Percentiles rank a stretch among this genome's conserved stretches.
Evolutionary conservation across 805 yeast species (phyloP).

Genomic region (Saturnispora silvae): DNA sequence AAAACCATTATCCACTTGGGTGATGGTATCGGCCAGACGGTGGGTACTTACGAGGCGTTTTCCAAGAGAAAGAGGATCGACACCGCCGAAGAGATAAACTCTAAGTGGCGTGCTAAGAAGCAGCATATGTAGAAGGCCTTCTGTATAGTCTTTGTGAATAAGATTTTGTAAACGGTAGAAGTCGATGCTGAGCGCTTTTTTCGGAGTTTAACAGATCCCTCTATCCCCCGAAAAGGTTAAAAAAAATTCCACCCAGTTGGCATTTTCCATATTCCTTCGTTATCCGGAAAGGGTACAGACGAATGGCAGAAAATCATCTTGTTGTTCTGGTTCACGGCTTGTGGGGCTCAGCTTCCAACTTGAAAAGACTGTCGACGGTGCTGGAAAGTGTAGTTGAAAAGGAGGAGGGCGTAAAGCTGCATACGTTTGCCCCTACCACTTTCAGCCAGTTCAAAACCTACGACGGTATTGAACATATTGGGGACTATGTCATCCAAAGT

Average conservation of each 20-base stretch:
- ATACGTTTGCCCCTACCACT: constrained; percentile 41
- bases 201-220: not conserved
- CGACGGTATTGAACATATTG: constrained; percentile 72
- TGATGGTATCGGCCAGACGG: constrained; percentile 65
- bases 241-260: not conserved
- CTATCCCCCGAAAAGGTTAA: not conserved
- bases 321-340: constrained; percentile 72
- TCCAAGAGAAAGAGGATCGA: constrained; percentile 47
- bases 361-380: constrained; percentile 36
- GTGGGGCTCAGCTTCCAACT: constrained; percentile 58
- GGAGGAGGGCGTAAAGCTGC: constrained; percentile 17
- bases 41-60: constrained; percentile 47
- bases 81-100: constrained; percentile 59
- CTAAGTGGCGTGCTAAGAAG: constrained; percentile 35
- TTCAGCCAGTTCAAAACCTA: constrained; percentile 69
- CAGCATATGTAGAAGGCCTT: not conserved
- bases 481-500: constrained; percentile 61
- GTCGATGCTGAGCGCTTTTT: constrained; percentile 1
- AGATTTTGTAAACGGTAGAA: too few species aligned
- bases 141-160: not conserved
- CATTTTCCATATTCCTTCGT: not conserved
- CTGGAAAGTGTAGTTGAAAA: constrained; percentile 29
- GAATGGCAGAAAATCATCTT: constrained; percentile 34
- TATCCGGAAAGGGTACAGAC: too few species aligned
- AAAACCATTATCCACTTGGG: constrained; percentile 40